Conservation (phyloP, 495 filamentous ascomycete species). For the Aspergillus affinis region DNA sequence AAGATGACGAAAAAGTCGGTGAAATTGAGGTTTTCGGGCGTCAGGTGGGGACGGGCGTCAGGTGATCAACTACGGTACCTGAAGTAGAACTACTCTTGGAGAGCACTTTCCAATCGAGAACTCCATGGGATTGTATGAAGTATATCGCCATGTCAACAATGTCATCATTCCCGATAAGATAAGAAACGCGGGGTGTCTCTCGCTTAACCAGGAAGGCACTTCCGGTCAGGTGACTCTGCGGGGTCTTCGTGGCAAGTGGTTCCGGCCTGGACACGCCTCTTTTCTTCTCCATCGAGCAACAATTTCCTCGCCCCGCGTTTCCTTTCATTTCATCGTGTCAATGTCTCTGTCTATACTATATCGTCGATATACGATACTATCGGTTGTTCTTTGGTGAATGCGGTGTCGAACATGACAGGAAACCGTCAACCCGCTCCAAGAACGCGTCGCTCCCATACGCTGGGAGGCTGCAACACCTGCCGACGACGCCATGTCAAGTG, state of each 20-base stretch:
- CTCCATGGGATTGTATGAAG: no score
- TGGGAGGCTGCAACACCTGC: slow-evolving; percentile 39
- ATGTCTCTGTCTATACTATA: no score
- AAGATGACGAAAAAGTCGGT: no score
- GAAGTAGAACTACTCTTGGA: no score
- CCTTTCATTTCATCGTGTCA: not conserved
- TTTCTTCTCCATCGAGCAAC: not conserved
- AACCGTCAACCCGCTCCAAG: not conserved
- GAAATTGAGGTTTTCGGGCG: no score
- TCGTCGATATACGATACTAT: not conserved
- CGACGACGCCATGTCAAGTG: slow-evolving; percentile 41
- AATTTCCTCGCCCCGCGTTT: not conserved
- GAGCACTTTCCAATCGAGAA: no score
- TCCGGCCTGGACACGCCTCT: not conserved
- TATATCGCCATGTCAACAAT: no score
- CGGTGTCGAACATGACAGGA: not conserved
- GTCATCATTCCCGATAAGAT: not conserved
- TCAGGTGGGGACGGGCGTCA: no score
- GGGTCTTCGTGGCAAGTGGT: not conserved
- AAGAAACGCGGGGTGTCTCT: not conserved
- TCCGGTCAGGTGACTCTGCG: no score
- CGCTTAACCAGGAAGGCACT: not conserved
- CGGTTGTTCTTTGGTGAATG: not conserved
- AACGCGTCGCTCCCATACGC: slow-evolving; percentile 30
- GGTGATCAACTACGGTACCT: no score